Base-by-base conservation (phyloP, 106 monocot genomes). In the Dioscorea zingiberensis region DNA sequence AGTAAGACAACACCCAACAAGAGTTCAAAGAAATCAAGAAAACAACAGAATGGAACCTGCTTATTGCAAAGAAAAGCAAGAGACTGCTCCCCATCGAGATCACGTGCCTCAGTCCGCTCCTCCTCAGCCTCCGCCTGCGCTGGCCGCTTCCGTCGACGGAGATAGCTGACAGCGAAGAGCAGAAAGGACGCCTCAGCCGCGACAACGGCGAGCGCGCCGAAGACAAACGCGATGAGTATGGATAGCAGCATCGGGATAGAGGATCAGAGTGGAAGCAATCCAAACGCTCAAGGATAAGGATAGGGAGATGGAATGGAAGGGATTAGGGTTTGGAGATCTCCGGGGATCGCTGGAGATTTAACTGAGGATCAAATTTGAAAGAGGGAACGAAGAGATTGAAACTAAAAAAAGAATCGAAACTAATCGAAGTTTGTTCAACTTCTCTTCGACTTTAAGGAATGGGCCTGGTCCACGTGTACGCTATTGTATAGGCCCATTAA, bases 221-320 rank as follows among this genome's bases (percentile, higher is more conserved):
- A 27, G 28, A 85, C 38, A 49, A 81, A 81, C 6, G 80, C 85
- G 12, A 77, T 24, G 18, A 60, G 27, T 55, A 85, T 67, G 51
- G 64, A 63, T 12, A 68, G 14, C 27, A 74, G 18, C 82, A 77
- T 82, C 47, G 51, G 38, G 10, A 10, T 0, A 38, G 38, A 38
- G 38, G 10, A 38, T 38, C 4, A 38, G 10, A 38, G 4, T 0
- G 38, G 38, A 38, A 38, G 10, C 38, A 10, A 38, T 38, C 38
- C 38, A 38, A 38, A 38, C 0, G 10, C 3, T 6, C 38, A 10
- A 38, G 10, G 38, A 38, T 38, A 1, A 38, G 38, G 38, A 38
- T 8, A 38, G 10, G 38, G 38, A 10, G 38, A 10, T 8, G 1
- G 10, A 38, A 38, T 38, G 38, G 38, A 10, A 6, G 4, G 0